These are phyloP conservation scores for Yarrowia alimentaria DNA, from an alignment of 805 yeast species.

Conservation along the genomic window DNA sequence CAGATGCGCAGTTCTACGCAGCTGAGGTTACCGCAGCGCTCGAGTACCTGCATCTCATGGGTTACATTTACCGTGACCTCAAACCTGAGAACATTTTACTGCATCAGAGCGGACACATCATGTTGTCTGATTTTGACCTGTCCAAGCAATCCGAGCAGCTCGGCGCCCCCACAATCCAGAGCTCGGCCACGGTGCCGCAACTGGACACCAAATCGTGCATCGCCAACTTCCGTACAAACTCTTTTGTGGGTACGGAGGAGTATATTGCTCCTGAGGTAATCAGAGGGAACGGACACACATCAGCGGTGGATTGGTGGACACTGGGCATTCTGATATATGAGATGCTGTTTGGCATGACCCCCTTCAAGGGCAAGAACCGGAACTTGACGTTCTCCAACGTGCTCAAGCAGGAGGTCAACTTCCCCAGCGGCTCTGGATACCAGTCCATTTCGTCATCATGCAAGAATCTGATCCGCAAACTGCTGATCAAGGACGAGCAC, in stretches of 20 bases:
- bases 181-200: constrained; percentile 53
- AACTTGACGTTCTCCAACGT: constrained; percentile 88
- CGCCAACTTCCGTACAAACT: constrained; percentile 94
- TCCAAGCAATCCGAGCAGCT: constrained; percentile 81
- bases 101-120: constrained; percentile 97
- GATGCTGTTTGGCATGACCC: constrained; percentile 94
- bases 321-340: constrained; percentile 89
- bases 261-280: constrained; percentile 98
- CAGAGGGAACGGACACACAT: constrained; percentile 94
- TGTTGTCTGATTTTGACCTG: constrained; percentile 94
- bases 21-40: constrained; percentile 96
- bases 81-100: constrained; percentile 93
- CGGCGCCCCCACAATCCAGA: constrained; percentile 66
- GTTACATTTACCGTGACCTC: constrained; percentile 92
- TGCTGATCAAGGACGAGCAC: constrained; percentile 82
- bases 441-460: constrained; percentile 71
- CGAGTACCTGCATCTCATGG: constrained; percentile 94
- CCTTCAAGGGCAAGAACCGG: constrained; percentile 88
- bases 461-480: constrained; percentile 72
- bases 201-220: constrained; percentile 93
- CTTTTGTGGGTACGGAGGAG: constrained; percentile 98
- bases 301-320: constrained; percentile 99
- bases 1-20: constrained; percentile 90
- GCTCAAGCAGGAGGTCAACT: constrained; percentile 76
- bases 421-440: constrained; percentile 56